Conservation (phyloP, 2,329 filamentous ascomycete genomes). For the Stromatinia cepivora region DNA sequence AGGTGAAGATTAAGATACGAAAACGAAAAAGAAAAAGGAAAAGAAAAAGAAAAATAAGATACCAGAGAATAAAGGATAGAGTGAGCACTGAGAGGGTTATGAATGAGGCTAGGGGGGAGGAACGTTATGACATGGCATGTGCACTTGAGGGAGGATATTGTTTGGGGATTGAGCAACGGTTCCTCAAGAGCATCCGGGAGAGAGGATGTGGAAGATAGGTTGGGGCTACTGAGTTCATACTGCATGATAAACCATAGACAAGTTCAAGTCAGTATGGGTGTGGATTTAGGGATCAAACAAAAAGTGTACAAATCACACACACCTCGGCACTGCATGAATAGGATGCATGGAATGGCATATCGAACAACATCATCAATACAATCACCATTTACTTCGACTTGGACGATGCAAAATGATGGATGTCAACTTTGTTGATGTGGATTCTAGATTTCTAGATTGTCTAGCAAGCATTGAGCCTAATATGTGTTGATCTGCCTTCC, state of each 20-base stretch:
- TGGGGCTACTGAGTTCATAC: too few species aligned
- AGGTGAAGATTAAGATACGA: neutral
- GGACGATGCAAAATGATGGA: neutral
- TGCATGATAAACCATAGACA: neutral
- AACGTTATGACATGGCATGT: neutral
- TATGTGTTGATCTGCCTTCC: neutral
- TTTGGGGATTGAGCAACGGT: too few species aligned
- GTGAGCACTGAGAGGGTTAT: neutral
- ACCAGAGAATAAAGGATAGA: neutral
- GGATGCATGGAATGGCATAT: slow-evolving; percentile 14
- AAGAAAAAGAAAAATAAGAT: neutral
- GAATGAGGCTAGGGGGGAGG: neutral
- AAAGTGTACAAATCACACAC: neutral
- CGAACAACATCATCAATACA: neutral
- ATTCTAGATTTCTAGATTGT: slow-evolving; percentile 5
- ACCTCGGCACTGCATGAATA: slow-evolving; percentile 9
- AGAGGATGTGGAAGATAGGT: too few species aligned
- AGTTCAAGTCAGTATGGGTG: neutral
- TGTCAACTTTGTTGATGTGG: neutral
- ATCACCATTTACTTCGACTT: neutral
- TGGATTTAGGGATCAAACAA: neutral
- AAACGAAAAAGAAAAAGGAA: neutral
- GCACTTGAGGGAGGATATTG: too few species aligned
- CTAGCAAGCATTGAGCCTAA: neutral
- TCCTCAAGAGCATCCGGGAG: too few species aligned